Percentiles rank a stretch among this genome's conserved stretches.
These are phyloP conservation scores for Xerocomus minutiporus DNA, from an alignment of 1,284 basidiomycete species.

Conservation along the genomic window DNA sequence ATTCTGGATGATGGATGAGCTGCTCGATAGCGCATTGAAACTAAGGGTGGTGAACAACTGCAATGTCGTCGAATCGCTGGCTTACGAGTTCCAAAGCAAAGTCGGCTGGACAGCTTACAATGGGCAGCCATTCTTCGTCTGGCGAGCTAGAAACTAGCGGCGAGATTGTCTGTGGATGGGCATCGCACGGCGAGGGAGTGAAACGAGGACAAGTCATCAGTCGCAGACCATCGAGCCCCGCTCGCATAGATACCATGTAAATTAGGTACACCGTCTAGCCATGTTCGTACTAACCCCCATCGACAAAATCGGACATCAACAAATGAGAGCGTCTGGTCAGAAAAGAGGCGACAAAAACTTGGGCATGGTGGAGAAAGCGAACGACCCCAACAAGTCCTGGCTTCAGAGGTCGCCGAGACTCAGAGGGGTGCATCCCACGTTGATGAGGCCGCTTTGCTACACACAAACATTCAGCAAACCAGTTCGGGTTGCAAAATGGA, in stretches of 20 bases:
- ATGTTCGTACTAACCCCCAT: slow-evolving; percentile 4
- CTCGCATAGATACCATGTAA: slow-evolving; percentile 13
- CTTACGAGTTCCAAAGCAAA: slow-evolving; percentile 43
- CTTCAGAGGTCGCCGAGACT: slow-evolving; percentile 4
- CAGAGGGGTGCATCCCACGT: slow-evolving; percentile 25
- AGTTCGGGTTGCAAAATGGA: neutral
- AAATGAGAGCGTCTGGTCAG: slow-evolving; percentile 25
- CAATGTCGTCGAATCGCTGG: neutral
- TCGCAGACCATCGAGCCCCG: slow-evolving; percentile 12
- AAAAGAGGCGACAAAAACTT: slow-evolving; percentile 15
- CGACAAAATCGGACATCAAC: slow-evolving; percentile 26
- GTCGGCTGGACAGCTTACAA: slow-evolving; percentile 39
- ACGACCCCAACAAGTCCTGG: slow-evolving; percentile 7
- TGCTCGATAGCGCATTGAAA: slow-evolving; percentile 62
- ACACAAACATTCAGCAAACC: neutral
- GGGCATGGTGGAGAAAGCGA: slow-evolving; percentile 20
- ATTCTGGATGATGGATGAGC: slow-evolving; percentile 74
- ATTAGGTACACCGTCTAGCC: slow-evolving; percentile 5
- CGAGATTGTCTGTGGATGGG: neutral
- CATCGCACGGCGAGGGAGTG: slow-evolving; percentile 22
- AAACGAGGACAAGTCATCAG: slow-evolving; percentile 21
- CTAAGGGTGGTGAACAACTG: slow-evolving; percentile 36
- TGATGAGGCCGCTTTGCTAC: slow-evolving; percentile 23
- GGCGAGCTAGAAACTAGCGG: slow-evolving; percentile 7
- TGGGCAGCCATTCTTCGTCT: slow-evolving; percentile 32